Conservation (phyloP, 1,139 yeast species). For the Nakaseomyces glabratus region DNA sequence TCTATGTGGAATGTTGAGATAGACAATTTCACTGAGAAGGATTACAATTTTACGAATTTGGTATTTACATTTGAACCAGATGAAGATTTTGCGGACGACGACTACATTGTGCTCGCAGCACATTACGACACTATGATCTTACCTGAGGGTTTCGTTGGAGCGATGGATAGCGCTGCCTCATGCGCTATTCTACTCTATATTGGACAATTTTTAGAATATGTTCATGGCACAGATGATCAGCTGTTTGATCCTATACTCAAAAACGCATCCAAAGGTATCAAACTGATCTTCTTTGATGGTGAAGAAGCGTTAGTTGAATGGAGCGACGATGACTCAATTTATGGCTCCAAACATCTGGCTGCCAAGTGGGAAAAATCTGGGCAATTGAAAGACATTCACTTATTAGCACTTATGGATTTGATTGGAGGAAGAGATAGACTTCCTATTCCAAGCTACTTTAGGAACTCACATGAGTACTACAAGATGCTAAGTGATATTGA, state of each 20-base stretch:
- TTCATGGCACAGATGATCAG: conserved; percentile 4
- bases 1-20: conserved; percentile 34
- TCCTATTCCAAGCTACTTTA: conserved; percentile 40
- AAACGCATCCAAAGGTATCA: conserved; percentile 34
- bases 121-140: conserved; percentile 44
- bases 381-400: conserved; percentile 30
- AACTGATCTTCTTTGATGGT: conserved; percentile 48
- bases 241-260: conserved; percentile 10
- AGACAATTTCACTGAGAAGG: conserved; percentile 36
- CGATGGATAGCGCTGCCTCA: conserved; percentile 50
- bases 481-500: conserved; percentile 32
- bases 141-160: conserved; percentile 49
- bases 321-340: conserved; percentile 43
- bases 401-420: conserved; percentile 42
- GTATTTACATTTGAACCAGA: conserved; percentile 28
- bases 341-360: conserved; percentile 47
- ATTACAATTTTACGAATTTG: conserved; percentile 39
- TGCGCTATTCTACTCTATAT: conserved; percentile 43
- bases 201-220: conserved; percentile 31
- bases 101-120: conserved; percentile 39
- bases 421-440: conserved; percentile 35
- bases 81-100: conserved; percentile 17
- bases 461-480: conserved; percentile 36
- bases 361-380: conserved; percentile 31
- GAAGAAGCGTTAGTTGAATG: conserved; percentile 48